Evolutionary conservation across 2,329 filamentous ascomycete genomes (phyloP).

Genomic region (Verticillium dahliae): DNA sequence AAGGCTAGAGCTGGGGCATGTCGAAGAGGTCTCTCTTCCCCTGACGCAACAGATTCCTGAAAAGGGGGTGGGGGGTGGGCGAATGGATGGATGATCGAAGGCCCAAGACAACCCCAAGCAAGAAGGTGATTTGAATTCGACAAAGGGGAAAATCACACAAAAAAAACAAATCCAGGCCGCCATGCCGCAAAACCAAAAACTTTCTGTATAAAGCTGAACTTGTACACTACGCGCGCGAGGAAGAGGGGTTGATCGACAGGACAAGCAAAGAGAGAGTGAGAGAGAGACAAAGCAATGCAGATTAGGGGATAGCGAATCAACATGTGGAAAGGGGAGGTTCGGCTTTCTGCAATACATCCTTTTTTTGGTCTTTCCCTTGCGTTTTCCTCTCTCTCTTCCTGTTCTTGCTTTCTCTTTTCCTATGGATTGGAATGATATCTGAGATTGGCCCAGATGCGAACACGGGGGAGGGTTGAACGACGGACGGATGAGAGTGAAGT

Average conservation of each 20-base stretch:
- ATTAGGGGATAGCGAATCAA: neutral
- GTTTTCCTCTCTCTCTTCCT: too few species aligned
- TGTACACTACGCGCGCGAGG: conserved; percentile 8
- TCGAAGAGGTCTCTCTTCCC: neutral
- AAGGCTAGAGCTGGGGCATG: neutral
- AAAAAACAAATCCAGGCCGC: neutral
- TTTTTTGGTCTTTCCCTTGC: neutral
- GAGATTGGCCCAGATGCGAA: neutral
- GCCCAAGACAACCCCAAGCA: neutral
- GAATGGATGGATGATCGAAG: too few species aligned
- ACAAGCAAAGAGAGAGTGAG: conserved; percentile 1
- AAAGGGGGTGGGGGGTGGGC: neutral
- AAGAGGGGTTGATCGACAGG: neutral
- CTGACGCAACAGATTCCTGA: neutral
- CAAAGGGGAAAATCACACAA: neutral
- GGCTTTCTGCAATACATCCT: neutral
- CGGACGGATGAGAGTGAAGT: neutral
- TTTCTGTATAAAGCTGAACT: conserved; percentile 12
- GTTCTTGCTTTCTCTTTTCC: neutral
- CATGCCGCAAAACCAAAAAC: too few species aligned
- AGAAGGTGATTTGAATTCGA: neutral
- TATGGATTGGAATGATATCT: neutral
- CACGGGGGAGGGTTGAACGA: neutral
- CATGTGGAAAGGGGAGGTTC: neutral
- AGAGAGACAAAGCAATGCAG: neutral